These are phyloP conservation scores for Moesziomyces aphidis DNA, from an alignment of 1,284 basidiomycete genomes.

Conservation along the genomic window DNA sequence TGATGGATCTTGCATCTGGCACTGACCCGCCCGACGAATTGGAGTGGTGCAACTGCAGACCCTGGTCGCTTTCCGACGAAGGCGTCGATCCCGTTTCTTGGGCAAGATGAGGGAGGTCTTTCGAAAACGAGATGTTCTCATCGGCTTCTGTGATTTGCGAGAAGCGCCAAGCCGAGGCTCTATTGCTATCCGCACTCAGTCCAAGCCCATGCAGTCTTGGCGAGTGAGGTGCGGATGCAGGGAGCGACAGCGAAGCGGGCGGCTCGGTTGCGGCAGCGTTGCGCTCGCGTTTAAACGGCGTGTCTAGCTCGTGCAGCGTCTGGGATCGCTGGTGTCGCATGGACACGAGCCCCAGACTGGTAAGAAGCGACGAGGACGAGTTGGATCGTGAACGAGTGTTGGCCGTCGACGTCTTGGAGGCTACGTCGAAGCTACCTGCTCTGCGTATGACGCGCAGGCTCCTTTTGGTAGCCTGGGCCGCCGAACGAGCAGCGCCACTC, in stretches of 20 bases:
- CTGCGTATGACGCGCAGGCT: conserved; percentile 35
- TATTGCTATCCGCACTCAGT: conserved; percentile 6
- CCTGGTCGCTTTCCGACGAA: conserved; percentile 27
- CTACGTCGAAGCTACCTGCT: conserved; percentile 46
- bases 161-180: conserved; percentile 27
- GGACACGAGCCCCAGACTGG: conserved; percentile 12
- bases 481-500: conserved; percentile 27
- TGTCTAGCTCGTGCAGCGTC: conserved; percentile 19
- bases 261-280: neutral
- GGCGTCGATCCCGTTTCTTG: conserved; percentile 4
- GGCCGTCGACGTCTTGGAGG: conserved; percentile 10
- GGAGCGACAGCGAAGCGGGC: conserved; percentile 10
- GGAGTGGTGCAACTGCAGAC: conserved; percentile 4
- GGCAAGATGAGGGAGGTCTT: conserved; percentile 19
- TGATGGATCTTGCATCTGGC: neutral
- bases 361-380: conserved; percentile 34
- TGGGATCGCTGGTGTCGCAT: conserved; percentile 30
- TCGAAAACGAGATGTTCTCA: conserved; percentile 38
- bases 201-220: conserved; percentile 29
- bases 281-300: neutral
- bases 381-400: conserved; percentile 32
- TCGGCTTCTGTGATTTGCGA: conserved; percentile 46
- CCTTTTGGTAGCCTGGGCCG: conserved; percentile 38
- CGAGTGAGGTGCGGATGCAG: conserved; percentile 13
- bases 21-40: conserved; percentile 6